Evolutionary conservation across 106 monocot genomes (phyloP).

Genomic region (Ottelia alismoides): DNA sequence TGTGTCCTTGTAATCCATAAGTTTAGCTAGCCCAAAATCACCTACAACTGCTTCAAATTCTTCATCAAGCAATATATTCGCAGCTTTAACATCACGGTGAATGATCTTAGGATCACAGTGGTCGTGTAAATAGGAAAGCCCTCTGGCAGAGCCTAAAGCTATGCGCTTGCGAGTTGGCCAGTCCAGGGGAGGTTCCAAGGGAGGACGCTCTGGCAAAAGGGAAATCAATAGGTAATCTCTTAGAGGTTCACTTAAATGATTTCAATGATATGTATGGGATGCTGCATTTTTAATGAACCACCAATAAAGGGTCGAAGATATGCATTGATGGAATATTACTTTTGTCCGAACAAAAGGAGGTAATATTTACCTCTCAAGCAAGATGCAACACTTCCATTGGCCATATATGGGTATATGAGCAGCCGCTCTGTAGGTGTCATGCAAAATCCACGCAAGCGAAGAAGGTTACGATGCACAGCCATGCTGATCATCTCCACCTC

Average conservation of each 20-base stretch:
- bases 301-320: no score
- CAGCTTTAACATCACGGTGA: slow-evolving; percentile 97
- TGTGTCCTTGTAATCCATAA: slow-evolving; percentile 99
- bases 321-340: no score
- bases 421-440: slow-evolving; percentile 31
- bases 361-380: slow-evolving; percentile 24
- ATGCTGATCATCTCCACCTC: slow-evolving; percentile 53
- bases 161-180: slow-evolving; percentile 69
- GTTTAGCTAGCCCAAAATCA: slow-evolving; percentile 89
- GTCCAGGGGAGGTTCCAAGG: slow-evolving; percentile 59
- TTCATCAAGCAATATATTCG: slow-evolving; percentile 90
- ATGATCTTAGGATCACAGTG: slow-evolving; percentile 99
- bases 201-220: slow-evolving; percentile 35
- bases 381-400: slow-evolving; percentile 32
- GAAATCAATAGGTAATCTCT: not conserved
- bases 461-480: slow-evolving; percentile 36
- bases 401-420: slow-evolving; percentile 37
- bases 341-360: not conserved
- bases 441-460: slow-evolving; percentile 24
- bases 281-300: no score
- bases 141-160: slow-evolving; percentile 83
- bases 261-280: no score
- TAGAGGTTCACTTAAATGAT: no score
- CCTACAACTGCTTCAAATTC: slow-evolving; percentile 96
- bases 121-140: slow-evolving; percentile 83